Percentiles rank a stretch among this genome's conserved stretches.
phyloP scores from a whole-genome alignment of 163 green algal species.

The Trebouxia gelatinosa region DNA sequence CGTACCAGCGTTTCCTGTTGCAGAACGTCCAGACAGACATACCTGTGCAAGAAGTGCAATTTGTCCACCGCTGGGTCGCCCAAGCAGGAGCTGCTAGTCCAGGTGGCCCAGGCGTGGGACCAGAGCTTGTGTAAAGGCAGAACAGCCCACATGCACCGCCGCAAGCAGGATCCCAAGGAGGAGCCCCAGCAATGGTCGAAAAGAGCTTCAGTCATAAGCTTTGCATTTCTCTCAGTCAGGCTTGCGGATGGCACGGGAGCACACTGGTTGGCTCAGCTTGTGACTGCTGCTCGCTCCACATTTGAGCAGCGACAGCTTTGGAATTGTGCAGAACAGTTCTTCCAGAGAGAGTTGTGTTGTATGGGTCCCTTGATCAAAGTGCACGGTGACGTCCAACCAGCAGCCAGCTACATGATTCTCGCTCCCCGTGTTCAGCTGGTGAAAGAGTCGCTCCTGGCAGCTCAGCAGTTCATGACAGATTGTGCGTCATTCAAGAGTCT shows the following conservation, averaged over 20 bases:
- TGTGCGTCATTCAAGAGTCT: constrained; percentile 22
- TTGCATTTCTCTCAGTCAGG: constrained; percentile 12
- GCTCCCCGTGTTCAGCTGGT: not conserved
- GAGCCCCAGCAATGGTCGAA: not conserved
- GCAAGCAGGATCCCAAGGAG: constrained; percentile 7
- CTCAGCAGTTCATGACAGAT: constrained; percentile 7
- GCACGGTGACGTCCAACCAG: constrained; percentile 1
- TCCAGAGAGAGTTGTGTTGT: not conserved
- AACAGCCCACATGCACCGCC: not conserved
- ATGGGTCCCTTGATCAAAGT: constrained; percentile 19
- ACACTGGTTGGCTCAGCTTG: constrained; percentile 4
- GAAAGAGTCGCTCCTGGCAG: not conserved
- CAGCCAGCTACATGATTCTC: constrained; percentile 16
- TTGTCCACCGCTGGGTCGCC: not conserved
- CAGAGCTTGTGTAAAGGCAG: constrained; percentile 8
- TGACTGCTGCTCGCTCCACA: not conserved
- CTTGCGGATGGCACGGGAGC: not conserved
- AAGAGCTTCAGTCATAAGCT: not conserved
- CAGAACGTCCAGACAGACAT: constrained; percentile 1
- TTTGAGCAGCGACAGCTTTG: constrained; percentile 3
- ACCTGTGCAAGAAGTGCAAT: constrained; percentile 3
- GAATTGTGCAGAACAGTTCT: not conserved
- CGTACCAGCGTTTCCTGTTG: not conserved
- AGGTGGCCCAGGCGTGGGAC: constrained; percentile 8
- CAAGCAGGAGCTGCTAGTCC: not conserved